Base-by-base conservation (phyloP, 306 rosid genomes). In the Psophocarpus tetragonolobus region DNA sequence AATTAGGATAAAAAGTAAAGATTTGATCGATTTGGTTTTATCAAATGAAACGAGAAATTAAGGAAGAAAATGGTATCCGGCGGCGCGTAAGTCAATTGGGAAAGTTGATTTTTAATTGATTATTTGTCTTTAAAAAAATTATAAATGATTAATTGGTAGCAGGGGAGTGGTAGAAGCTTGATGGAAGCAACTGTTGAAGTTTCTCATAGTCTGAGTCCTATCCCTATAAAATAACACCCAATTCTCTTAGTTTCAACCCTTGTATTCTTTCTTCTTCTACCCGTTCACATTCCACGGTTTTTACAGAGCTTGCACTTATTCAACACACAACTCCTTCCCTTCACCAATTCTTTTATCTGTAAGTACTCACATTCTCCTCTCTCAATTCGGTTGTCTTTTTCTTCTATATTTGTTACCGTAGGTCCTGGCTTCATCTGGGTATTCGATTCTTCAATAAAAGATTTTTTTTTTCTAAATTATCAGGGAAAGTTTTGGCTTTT, bases 351-450 rank as follows among this genome's bases (percentile, higher is more conserved):
- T 44, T n/a, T 68, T 67, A 4, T 39, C 33, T 68, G 73, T 68
- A 68, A 68, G 73, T 68, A 42, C 26, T 44, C 57, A 3, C 24
- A 23, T 44, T 24, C 73, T 6, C 36, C 39, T 72, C 17, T 67
- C 24, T 66, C 76, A n/a, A 47, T 48, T 71, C 3, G 23, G 8
- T 26, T 35, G 2, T 44, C 1, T 35, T 36, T 48, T 26, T 15
- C 0, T 57, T 35, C 0, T 57, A 24, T 18, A 1, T 50, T 13
- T 68, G 4, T 57, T 13, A 51, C 32, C 54, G 75, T 10, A 33
- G 27, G 29, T 51, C 50, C 6, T 70, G 39, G 15, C 17, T 48
- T 76, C 68, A 51, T 64, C 56, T 77, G 76, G 64, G 56, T 44
- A 20, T 32, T 54, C 8, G 48, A 23, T 53, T 42, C 68, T 41